Evolutionary conservation across 2,329 filamentous ascomycete genomes (phyloP).

Genomic region (Cladobotryum mycophilum): DNA sequence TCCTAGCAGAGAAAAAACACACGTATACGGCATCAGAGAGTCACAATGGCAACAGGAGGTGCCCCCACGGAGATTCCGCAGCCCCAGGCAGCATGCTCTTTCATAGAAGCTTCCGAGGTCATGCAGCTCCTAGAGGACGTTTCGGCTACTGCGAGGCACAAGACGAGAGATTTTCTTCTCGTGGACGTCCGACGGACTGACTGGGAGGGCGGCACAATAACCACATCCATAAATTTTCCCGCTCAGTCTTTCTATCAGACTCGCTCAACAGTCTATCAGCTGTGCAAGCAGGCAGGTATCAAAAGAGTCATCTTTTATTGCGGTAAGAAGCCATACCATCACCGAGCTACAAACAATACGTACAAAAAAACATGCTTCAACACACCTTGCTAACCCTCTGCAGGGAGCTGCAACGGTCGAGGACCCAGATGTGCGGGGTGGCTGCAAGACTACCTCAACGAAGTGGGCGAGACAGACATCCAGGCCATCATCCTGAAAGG

Average conservation of each 20-base stretch:
- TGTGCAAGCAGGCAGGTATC: slow-evolving; percentile 44
- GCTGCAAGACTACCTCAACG: slow-evolving; percentile 50
- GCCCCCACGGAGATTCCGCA: slow-evolving; percentile 26
- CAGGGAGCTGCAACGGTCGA: slow-evolving; percentile 45
- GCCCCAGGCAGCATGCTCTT: slow-evolving; percentile 31
- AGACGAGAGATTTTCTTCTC: slow-evolving; percentile 35
- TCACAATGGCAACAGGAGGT: background rate
- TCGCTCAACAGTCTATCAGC: slow-evolving; percentile 39
- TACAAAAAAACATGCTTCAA: background rate
- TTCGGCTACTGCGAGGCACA: slow-evolving; percentile 21
- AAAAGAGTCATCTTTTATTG: slow-evolving; percentile 50
- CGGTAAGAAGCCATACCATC: slow-evolving; percentile 28
- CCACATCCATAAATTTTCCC: slow-evolving; percentile 51
- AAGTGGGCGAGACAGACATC: slow-evolving; percentile 37
- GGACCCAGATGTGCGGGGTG: slow-evolving; percentile 48
- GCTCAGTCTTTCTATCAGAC: slow-evolving; percentile 49
- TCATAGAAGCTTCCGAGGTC: slow-evolving; percentile 35
- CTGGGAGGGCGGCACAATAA: slow-evolving; percentile 54
- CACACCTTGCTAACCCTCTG: background rate
- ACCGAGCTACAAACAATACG: too few relatives aligned
- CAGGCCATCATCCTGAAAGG: slow-evolving; percentile 43
- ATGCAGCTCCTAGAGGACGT: slow-evolving; percentile 34
- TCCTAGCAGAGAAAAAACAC: background rate
- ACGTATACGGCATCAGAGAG: background rate
- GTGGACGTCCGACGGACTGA: slow-evolving; percentile 50